Conservation (phyloP, 2,329 filamentous ascomycete genomes). For the Coniochaeta sp. region DNA sequence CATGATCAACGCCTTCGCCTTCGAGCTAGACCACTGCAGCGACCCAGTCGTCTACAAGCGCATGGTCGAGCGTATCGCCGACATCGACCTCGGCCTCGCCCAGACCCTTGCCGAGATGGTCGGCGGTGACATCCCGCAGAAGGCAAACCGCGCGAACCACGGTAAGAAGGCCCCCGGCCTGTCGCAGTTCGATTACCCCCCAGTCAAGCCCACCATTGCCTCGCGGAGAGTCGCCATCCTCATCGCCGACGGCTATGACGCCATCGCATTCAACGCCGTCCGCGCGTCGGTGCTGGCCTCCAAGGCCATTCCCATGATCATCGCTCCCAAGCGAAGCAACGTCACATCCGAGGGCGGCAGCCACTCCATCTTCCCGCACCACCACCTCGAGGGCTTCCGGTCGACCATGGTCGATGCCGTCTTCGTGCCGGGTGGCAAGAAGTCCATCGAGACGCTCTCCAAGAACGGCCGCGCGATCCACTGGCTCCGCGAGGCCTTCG, state of each 20-base stretch:
- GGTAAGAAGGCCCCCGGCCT: conserved; percentile 60
- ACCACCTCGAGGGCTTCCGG: conserved; percentile 73
- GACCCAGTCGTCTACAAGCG: conserved; percentile 69
- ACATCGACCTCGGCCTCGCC: conserved; percentile 66
- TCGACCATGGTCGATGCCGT: conserved; percentile 76
- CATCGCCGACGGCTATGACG: conserved; percentile 70
- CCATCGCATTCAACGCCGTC: conserved; percentile 55
- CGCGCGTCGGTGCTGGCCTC: conserved; percentile 54
- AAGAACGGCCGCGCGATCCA: conserved; percentile 67
- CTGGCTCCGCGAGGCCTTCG: conserved; percentile 75
- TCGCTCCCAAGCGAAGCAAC: conserved; percentile 58
- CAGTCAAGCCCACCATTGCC: conserved; percentile 57
- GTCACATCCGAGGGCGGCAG: conserved; percentile 49
- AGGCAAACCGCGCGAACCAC: conserved; percentile 49
- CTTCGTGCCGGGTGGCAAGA: conserved; percentile 65
- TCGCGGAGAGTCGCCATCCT: conserved; percentile 68
- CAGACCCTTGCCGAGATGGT: conserved; percentile 62
- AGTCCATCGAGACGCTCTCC: conserved; percentile 53
- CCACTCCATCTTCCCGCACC: conserved; percentile 53
- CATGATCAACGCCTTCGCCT: conserved; percentile 51
- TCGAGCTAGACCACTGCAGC: conserved; percentile 76
- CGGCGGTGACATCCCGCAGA: conserved; percentile 52
- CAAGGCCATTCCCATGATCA: conserved; percentile 63
- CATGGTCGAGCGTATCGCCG: conserved; percentile 58
- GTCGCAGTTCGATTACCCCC: conserved; percentile 61